Conservation (phyloP, 345 rosid genomes). For the Euphorbia lathyris region DNA sequence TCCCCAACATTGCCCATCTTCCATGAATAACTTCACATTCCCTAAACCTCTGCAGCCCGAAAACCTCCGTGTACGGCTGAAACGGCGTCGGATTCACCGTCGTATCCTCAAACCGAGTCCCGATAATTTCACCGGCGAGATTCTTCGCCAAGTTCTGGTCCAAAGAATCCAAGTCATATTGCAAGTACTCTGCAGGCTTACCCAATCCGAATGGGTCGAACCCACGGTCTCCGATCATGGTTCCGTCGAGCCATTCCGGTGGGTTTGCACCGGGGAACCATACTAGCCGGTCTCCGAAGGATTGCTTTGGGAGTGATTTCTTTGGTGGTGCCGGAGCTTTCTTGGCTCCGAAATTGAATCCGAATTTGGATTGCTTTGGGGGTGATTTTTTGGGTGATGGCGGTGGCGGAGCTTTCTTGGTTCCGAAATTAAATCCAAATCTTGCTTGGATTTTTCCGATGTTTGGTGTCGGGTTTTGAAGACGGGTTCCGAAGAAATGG, state of each 20-base stretch:
- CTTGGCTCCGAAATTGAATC: conserved; percentile 51
- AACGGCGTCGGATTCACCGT: conserved; percentile 78
- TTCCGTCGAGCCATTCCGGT: conserved; percentile 77
- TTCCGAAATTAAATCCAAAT: conserved; percentile 16
- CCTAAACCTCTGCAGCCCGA: conserved; percentile 79
- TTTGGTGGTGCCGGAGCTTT: conserved; percentile 42
- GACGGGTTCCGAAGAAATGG: conserved; percentile 48
- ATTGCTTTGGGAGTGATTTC: conserved; percentile 19
- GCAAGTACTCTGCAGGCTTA: conserved; percentile 90
- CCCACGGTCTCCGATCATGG: conserved; percentile 82
- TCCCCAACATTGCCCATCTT: conserved; percentile 89
- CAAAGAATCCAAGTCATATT: conserved; percentile 69
- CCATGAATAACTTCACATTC: conserved; percentile 95
- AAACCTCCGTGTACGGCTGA: conserved; percentile 82
- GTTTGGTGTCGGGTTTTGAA: conserved; percentile 23
- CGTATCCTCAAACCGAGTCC: conserved; percentile 39
- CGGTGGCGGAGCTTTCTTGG: too few species aligned
- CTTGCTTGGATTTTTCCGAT: conserved; percentile 51
- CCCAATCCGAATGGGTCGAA: conserved; percentile 83
- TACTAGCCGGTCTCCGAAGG: conserved; percentile 42
- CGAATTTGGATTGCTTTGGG: conserved; percentile 44
- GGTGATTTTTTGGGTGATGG: too few species aligned
- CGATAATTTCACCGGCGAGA: conserved; percentile 60
- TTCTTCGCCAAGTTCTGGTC: conserved; percentile 94
- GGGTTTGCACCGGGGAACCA: conserved; percentile 74